Conservation (phyloP, 169 alveolate species). For the Theileria orientalis region DNA sequence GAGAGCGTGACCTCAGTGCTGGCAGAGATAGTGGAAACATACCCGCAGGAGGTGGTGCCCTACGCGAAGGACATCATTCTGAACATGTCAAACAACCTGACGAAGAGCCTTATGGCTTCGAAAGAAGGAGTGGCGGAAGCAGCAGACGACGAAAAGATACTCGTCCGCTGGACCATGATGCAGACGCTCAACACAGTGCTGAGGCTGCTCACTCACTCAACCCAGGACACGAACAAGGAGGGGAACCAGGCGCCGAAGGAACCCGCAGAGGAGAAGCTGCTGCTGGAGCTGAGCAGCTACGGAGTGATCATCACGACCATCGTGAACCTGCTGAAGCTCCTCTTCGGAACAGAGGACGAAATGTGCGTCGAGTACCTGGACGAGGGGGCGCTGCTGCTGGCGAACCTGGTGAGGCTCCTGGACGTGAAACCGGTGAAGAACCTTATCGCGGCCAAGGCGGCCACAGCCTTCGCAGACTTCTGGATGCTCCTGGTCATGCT, state of each 20-base stretch:
- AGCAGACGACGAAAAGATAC: constrained; percentile 35
- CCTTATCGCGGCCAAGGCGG: background rate
- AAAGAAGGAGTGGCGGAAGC: no score
- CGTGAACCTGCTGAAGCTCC: background rate
- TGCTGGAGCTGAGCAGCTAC: background rate
- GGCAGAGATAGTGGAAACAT: constrained; percentile 54
- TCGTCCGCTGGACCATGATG: constrained; percentile 65
- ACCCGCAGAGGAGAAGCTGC: background rate
- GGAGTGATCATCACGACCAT: background rate
- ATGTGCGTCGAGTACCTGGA: constrained; percentile 14
- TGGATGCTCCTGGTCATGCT: constrained; percentile 7
- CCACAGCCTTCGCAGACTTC: background rate
- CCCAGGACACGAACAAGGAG: constrained; percentile 1
- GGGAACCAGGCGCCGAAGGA: background rate
- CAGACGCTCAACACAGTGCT: constrained; percentile 55
- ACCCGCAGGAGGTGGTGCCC: constrained; percentile 50
- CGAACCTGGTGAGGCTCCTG: background rate
- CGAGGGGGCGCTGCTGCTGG: constrained; percentile 12
- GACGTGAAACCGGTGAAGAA: background rate
- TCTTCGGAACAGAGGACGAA: background rate
- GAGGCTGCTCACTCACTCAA: background rate
- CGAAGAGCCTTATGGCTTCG: constrained; percentile 29
- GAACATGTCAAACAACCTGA: constrained; percentile 54
- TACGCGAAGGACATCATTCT: constrained; percentile 55
- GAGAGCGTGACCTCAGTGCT: constrained; percentile 57